Percentiles rank a stretch among this genome's conserved stretches.
phyloP scores from a whole-genome alignment of 805 yeast genomes.

The Candida boidinii region DNA sequence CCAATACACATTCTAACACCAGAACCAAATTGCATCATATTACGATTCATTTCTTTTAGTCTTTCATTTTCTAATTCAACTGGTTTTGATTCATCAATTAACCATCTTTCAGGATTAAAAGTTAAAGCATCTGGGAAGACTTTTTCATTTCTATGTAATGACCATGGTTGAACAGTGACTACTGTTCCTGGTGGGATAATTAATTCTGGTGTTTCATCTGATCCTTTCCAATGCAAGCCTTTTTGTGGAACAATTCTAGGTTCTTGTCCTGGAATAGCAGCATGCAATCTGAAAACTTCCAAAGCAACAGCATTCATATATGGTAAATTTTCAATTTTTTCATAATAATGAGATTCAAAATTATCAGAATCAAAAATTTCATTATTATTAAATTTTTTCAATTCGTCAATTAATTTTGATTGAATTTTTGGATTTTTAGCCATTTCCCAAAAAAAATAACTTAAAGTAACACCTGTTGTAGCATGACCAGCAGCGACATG shows the following conservation, averaged over 20 bases:
- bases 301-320: constrained; percentile 51
- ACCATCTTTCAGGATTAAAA: constrained; percentile 52
- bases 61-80: constrained; percentile 22
- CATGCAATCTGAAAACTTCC: constrained; percentile 54
- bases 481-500: constrained; percentile 75
- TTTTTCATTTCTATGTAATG: constrained; percentile 43
- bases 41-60: constrained; percentile 36
- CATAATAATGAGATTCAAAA: constrained; percentile 20
- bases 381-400: constrained; percentile 13
- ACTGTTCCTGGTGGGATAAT: constrained; percentile 43
- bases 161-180: constrained; percentile 59
- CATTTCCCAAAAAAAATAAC: constrained; percentile 51
- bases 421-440: constrained; percentile 44
- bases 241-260: constrained; percentile 41
- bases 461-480: constrained; percentile 59
- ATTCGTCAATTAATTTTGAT: constrained; percentile 36
- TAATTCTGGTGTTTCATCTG: constrained; percentile 15
- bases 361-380: constrained; percentile 12
- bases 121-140: constrained; percentile 44
- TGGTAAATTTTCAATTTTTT: constrained; percentile 45
- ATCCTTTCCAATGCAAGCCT: constrained; percentile 20
- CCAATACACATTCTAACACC: constrained; percentile 74
- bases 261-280: constrained; percentile 70
- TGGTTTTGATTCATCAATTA: constrained; percentile 23
- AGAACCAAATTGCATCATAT: constrained; percentile 63